Base-by-base conservation (phyloP, 208 protist genomes). In the Trypanosoma grayi region DNA sequence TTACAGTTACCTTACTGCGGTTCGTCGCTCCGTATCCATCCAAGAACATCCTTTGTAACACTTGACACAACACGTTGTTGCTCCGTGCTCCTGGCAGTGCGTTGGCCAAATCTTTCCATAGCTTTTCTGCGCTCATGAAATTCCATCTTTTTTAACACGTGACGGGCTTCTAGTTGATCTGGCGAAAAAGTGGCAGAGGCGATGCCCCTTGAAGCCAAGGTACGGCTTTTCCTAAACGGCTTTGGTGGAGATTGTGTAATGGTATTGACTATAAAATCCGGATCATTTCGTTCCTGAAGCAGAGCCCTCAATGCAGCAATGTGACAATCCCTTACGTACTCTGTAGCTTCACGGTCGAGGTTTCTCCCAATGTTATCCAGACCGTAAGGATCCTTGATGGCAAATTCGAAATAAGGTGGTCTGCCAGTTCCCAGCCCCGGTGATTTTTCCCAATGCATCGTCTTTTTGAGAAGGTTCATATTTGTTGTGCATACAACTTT, bases 311-410 rank as follows among this genome's bases (percentile, higher is more conserved):
- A 62, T n/a, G 78, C 81, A 20, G 54, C 37, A 14, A 43, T 1
- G 57, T 92, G 83, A 43, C 81, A 73, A 47, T 81, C 53, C 24
- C 67, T 68, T 13, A 95, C 84, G 53, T 82, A 93, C 9, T 43
- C 61, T 13, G 77, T 61, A 20, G 85, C 72, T 27, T 85, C 73
- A 7, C 43, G 10, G 52, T 90, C 81, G n/a, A 96, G 73, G 65
- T 93, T 96, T 14, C 90, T 77, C 11, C 66, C 87, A 70, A 93
- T 89, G 55, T 93, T 96, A 61, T 96, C 90, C 7, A 92, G 60
- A 9, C 90, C 85, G 52, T 90, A 94, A 1, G 90, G 90, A 54
- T 96, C 90, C 46, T 93, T 92, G 16, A 96, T 93, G 24, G 77
- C 83, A 75, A 96, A 92, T 14, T 89, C 67, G 68, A 94, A 94